A percentile compares a stretch with the other conserved stretches of the same genome.
These are phyloP conservation scores for Fusarium neocosmosporiellum DNA, from an alignment of 2,329 filamentous ascomycete species.

Conservation along the genomic window DNA sequence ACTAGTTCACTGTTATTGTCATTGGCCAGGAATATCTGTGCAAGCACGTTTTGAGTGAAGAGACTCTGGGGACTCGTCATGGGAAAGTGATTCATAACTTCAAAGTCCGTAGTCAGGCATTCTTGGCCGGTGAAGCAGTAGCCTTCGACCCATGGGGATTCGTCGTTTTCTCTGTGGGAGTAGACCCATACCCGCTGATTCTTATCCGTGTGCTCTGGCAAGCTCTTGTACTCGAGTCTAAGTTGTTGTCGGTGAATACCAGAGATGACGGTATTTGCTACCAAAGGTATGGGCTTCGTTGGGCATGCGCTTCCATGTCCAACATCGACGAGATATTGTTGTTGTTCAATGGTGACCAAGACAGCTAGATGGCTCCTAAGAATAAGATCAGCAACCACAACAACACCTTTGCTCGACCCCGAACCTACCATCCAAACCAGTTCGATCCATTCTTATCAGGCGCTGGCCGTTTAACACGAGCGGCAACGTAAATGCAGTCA, in stretches of 20 bases:
- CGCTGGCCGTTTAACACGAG: not conserved
- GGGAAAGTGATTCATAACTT: constrained; percentile 12
- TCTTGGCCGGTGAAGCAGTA: constrained; percentile 20
- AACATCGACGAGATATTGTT: constrained; percentile 12
- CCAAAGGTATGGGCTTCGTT: constrained; percentile 4
- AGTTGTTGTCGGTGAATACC: constrained; percentile 10
- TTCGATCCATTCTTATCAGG: not conserved
- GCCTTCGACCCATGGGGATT: not conserved
- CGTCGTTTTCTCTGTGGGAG: constrained; percentile 1
- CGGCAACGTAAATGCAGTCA: constrained; percentile 4
- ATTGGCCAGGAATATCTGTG: constrained; percentile 4
- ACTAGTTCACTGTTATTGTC: not conserved
- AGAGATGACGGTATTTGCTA: not conserved
- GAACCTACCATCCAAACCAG: constrained; percentile 16
- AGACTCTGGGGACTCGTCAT: constrained; percentile 18
- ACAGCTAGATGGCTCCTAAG: constrained; percentile 6
- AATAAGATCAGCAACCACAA: not conserved
- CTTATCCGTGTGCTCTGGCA: constrained; percentile 2
- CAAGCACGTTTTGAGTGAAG: constrained; percentile 16
- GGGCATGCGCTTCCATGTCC: constrained; percentile 10
- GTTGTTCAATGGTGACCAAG: constrained; percentile 5
- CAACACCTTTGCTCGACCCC: not conserved
- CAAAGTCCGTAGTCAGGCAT: constrained; percentile 14
- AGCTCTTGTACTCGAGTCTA: constrained; percentile 5
- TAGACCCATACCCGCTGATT: constrained; percentile 17